These are phyloP conservation scores for Thermoascus crustaceus DNA, from an alignment of 2,329 filamentous ascomycete species.

Conservation along the genomic window DNA sequence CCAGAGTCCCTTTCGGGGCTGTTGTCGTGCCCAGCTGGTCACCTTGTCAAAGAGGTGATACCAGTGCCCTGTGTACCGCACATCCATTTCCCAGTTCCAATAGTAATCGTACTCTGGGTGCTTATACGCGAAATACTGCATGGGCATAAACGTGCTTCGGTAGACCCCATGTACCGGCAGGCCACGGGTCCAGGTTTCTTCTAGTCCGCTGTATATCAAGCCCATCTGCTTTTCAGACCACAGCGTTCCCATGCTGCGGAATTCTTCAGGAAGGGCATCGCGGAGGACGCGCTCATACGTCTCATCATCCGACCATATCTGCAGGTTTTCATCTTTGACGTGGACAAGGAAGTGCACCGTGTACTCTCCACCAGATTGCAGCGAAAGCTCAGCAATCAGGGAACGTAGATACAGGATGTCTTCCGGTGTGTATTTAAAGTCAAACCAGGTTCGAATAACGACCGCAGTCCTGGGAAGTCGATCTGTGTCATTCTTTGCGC, in stretches of 20 bases:
- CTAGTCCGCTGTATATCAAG: slow-evolving; percentile 77
- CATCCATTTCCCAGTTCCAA: slow-evolving; percentile 86
- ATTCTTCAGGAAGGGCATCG: slow-evolving; percentile 67
- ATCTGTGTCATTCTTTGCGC: slow-evolving; percentile 14
- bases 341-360: slow-evolving; percentile 70
- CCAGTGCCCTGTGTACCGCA: slow-evolving; percentile 69
- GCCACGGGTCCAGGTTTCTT: slow-evolving; percentile 63
- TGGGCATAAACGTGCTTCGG: slow-evolving; percentile 83
- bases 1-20: slow-evolving; percentile 74
- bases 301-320: slow-evolving; percentile 72
- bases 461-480: slow-evolving; percentile 57
- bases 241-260: slow-evolving; percentile 76
- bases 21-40: slow-evolving; percentile 59
- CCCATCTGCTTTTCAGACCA: slow-evolving; percentile 95
- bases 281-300: slow-evolving; percentile 66
- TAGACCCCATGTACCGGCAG: slow-evolving; percentile 87
- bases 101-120: slow-evolving; percentile 73
- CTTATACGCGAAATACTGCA: slow-evolving; percentile 82
- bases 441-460: slow-evolving; percentile 70
- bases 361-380: slow-evolving; percentile 68
- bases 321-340: slow-evolving; percentile 66
- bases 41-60: slow-evolving; percentile 70
- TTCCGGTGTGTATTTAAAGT: slow-evolving; percentile 70
- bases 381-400: slow-evolving; percentile 66
- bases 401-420: slow-evolving; percentile 74